A percentile compares a stretch with the other conserved stretches of the same genome.
These are phyloP conservation scores for Xenosphaeropsis pyriputrescens DNA, from an alignment of 2,329 filamentous ascomycete species.

Conservation along the genomic window DNA sequence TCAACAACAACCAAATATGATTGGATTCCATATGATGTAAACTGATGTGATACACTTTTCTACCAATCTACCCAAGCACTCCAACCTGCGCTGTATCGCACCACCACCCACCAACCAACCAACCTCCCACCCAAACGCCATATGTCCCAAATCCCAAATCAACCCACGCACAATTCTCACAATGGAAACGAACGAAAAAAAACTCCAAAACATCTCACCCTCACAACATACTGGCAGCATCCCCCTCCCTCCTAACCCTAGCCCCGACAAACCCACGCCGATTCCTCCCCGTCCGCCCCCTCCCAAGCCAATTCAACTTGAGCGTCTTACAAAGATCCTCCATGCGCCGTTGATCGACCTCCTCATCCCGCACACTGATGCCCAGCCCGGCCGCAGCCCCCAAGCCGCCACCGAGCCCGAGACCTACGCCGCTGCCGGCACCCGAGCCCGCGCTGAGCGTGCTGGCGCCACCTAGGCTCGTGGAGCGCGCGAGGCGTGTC, in stretches of 20 bases:
- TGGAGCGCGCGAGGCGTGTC: too few relatives aligned
- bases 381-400: neutral
- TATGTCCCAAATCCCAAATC: too few relatives aligned
- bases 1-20: too few relatives aligned
- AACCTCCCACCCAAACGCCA: too few relatives aligned
- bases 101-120: too few relatives aligned
- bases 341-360: slow-evolving; percentile 64
- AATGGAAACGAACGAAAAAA: neutral
- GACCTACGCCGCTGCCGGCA: too few relatives aligned
- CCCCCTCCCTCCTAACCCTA: slow-evolving; percentile 10
- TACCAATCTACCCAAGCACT: neutral
- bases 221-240: slow-evolving; percentile 6
- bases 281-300: slow-evolving; percentile 80
- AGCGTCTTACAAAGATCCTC: slow-evolving; percentile 73
- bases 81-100: neutral
- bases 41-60: neutral
- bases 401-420: too few relatives aligned
- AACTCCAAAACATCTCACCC: neutral
- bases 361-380: slow-evolving; percentile 26
- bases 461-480: too few relatives aligned
- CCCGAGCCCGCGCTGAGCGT: too few relatives aligned
- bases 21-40: neutral
- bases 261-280: slow-evolving; percentile 64
- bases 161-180: too few relatives aligned
- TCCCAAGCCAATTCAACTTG: slow-evolving; percentile 92